Evolutionary conservation across 1,284 basidiomycete species (phyloP).

Genomic region (Ceratobasidium sp.): DNA sequence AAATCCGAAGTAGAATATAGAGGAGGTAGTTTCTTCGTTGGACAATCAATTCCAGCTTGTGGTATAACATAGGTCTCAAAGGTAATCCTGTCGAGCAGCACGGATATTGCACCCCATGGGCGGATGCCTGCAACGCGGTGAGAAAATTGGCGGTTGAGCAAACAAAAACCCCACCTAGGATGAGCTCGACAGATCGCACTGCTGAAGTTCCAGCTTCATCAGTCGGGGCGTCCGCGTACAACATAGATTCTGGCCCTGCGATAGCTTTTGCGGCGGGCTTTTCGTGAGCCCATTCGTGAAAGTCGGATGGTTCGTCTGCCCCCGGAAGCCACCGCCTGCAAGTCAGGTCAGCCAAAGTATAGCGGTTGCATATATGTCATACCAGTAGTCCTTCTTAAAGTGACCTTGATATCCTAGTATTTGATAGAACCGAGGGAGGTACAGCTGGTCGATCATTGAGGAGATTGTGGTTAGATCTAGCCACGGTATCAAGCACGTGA

Average conservation of each 20-base stretch:
- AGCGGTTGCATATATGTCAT: neutral
- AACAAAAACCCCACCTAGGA: conserved; percentile 14
- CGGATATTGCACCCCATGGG: conserved; percentile 31
- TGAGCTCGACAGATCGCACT: conserved; percentile 17
- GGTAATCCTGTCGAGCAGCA: neutral
- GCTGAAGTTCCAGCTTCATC: conserved; percentile 9
- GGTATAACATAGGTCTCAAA: neutral
- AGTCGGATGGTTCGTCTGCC: neutral
- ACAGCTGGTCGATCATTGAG: neutral
- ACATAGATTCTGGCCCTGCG: conserved; percentile 6
- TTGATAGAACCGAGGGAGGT: conserved; percentile 21
- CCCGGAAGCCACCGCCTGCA: conserved; percentile 2
- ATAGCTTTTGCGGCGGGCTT: conserved; percentile 19
- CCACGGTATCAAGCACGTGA: neutral
- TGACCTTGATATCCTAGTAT: conserved; percentile 27
- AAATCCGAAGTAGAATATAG: conserved; percentile 13
- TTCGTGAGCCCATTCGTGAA: conserved; percentile 33
- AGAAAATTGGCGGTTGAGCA: neutral
- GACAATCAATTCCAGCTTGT: neutral
- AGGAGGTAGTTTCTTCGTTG: neutral
- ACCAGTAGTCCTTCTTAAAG: conserved; percentile 16
- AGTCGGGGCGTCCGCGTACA: neutral
- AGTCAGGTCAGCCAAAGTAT: neutral
- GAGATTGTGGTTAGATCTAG: conserved; percentile 9
- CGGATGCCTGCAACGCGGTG: conserved; percentile 4